Evolutionary conservation across 768 basidiomycete species (phyloP), one percentile per base, ranked within the genome.

Genomic region (Piloderma croceum): DNA sequence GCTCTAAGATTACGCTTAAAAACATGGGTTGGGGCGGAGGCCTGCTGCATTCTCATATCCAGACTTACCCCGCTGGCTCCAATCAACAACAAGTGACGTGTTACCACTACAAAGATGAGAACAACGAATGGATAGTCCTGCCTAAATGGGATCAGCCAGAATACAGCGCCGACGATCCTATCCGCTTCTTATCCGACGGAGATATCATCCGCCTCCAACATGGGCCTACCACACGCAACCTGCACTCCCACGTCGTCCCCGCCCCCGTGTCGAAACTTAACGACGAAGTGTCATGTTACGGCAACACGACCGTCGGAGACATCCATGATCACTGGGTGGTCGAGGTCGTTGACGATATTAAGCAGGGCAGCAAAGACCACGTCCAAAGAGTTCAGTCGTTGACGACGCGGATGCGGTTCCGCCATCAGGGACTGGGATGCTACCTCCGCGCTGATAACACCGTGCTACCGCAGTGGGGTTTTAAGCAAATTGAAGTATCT

Each of bases 21-120:
- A 98, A 96, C 61, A 88, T 96, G 74, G 96, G 92, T 9, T 99
- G 87, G 73, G 96, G 94, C 12, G 96, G 96, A 37, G 96, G 96
- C 20, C 74, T 99, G 4, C 69, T 99, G 3, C 96, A 99, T 59
- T 98, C 94, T 4, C 96, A 99, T 59, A 76, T 91, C n/a, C 94
- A 97, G 54, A 83, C 90, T 1, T 96, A 82, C 59, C 96, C 96
- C 1, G 71, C 82, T 17, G 96, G 94, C 10, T 96, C 92, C 0
- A 68, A 69, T 42, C 96, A 98, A 57, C 96, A 98, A 54, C 96
- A 99, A 62, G 81, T 98, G 3, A 98, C 96, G 0, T 99, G 96
- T 63, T 99, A 98, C 60, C 96, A 99, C 67, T 98, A 99, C 77
- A 97, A 96, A 67, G 96, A 98, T 57, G 80, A 83, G 35, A 99